A percentile compares a stretch with the other conserved stretches of the same genome.
Conservation (phyloP, 1,284 basidiomycete genomes). For the Trichosporon sp. region DNA sequence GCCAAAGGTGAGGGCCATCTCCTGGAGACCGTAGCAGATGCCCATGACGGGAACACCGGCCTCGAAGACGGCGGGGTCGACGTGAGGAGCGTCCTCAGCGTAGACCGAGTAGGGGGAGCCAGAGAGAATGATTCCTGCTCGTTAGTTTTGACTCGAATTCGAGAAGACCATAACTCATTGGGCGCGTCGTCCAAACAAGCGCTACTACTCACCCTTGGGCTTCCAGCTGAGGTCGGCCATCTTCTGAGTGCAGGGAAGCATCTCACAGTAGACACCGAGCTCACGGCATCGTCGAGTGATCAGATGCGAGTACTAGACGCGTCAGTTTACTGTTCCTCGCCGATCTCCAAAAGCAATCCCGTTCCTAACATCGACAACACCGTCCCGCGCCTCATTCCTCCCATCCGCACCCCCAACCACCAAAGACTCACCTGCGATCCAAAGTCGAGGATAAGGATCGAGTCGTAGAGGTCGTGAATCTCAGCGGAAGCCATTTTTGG, state of each 20-base stretch:
- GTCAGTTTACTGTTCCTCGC: not conserved
- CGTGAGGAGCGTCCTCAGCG: slow-evolving; percentile 84
- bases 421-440: slow-evolving; percentile 71
- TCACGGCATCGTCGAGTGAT: slow-evolving; percentile 98
- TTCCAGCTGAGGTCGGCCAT: slow-evolving; percentile 85
- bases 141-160: not conserved
- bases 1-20: slow-evolving; percentile 85
- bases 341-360: not conserved
- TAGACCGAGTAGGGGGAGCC: slow-evolving; percentile 99
- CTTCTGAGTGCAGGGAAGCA: slow-evolving; percentile 94
- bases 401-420: not conserved
- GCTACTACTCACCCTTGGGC: slow-evolving; percentile 68
- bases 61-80: slow-evolving; percentile 90
- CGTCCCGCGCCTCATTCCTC: not conserved
- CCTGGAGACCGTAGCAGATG: slow-evolving; percentile 97
- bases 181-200: not conserved
- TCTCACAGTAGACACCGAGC: slow-evolving; percentile 92
- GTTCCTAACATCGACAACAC: not conserved
- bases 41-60: slow-evolving; percentile 88
- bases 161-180: too few species aligned
- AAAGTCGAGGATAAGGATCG: slow-evolving; percentile 94
- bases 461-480: slow-evolving; percentile 94
- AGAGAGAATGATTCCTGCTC: slow-evolving; percentile 86
- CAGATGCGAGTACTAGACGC: slow-evolving; percentile 82
- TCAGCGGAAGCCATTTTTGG: slow-evolving; percentile 40